Evolutionary conservation across 2,329 filamentous ascomycete species (phyloP).

Genomic region (Aspergillus pseudonomiae): DNA sequence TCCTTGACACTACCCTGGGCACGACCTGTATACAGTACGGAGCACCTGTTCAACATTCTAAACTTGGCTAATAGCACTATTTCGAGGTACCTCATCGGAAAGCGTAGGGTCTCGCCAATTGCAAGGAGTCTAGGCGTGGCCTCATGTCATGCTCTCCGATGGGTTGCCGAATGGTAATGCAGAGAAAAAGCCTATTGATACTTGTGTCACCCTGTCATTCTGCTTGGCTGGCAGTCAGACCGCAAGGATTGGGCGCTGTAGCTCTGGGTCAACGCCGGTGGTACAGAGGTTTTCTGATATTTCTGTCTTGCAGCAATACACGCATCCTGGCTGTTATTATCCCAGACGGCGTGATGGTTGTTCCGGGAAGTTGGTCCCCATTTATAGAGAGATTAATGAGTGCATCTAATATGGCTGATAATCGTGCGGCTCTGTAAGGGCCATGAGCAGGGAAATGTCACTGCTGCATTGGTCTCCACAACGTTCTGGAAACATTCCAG

Average conservation of each 20-base stretch:
- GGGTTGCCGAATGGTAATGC: slow-evolving; percentile 10
- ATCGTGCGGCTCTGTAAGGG: background rate
- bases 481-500: slow-evolving; percentile 1
- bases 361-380: background rate
- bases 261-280: background rate
- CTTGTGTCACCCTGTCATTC: slow-evolving; percentile 10
- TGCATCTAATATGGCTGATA: no score
- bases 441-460: background rate
- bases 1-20: background rate
- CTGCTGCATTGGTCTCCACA: slow-evolving; percentile 4
- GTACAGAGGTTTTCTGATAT: background rate
- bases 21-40: background rate
- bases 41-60: background rate
- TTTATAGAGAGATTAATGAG: background rate
- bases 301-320: background rate
- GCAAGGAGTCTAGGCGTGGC: background rate
- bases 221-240: background rate
- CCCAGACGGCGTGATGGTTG: background rate
- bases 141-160: slow-evolving; percentile 9
- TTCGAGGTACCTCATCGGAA: background rate
- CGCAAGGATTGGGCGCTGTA: background rate
- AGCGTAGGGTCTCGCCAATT: background rate
- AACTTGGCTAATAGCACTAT: background rate
- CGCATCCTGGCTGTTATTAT: background rate
- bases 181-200: background rate